Evolutionary conservation across 2,329 filamentous ascomycete genomes (phyloP).

Genomic region (Herpomyces periplanetae): DNA sequence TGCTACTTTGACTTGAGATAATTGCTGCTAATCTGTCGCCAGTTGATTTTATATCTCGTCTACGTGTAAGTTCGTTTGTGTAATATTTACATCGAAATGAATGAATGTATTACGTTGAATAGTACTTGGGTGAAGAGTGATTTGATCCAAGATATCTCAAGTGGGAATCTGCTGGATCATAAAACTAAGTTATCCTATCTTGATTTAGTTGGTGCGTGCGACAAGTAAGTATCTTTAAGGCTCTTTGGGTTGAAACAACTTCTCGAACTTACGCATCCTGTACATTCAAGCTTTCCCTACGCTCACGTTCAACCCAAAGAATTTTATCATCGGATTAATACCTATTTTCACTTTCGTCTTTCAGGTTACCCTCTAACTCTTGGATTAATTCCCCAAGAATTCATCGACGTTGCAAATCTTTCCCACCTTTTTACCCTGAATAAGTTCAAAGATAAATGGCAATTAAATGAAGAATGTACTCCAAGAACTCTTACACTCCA

Average conservation of each 20-base stretch:
- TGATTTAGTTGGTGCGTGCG: conserved; percentile 14
- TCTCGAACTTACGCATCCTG: conserved; percentile 1
- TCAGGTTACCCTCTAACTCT: conserved; percentile 18
- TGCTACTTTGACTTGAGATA: no score
- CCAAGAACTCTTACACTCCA: conserved; percentile 25
- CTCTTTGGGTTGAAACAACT: conserved; percentile 1
- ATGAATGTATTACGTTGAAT: no score
- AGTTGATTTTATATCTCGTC: no score
- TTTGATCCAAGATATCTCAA: no score
- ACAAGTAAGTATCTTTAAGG: conserved; percentile 11
- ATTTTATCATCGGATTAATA: conserved; percentile 14
- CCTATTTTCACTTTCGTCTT: conserved; percentile 23
- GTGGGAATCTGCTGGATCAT: no score
- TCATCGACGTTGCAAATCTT: conserved; percentile 8
- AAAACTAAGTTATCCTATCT: no score
- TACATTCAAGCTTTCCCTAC: conserved; percentile 28
- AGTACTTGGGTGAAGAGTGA: no score
- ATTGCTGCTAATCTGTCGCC: no score
- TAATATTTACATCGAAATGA: no score
- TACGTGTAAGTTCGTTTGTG: no score
- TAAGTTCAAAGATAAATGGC: conserved; percentile 16
- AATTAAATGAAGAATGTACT: no score
- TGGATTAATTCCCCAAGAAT: conserved; percentile 17
- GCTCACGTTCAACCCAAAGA: conserved; percentile 16
- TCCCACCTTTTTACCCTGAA: conserved; percentile 18